These are phyloP conservation scores for Crithidia bombi DNA, from an alignment of 208 protist species.

Conservation along the genomic window DNA sequence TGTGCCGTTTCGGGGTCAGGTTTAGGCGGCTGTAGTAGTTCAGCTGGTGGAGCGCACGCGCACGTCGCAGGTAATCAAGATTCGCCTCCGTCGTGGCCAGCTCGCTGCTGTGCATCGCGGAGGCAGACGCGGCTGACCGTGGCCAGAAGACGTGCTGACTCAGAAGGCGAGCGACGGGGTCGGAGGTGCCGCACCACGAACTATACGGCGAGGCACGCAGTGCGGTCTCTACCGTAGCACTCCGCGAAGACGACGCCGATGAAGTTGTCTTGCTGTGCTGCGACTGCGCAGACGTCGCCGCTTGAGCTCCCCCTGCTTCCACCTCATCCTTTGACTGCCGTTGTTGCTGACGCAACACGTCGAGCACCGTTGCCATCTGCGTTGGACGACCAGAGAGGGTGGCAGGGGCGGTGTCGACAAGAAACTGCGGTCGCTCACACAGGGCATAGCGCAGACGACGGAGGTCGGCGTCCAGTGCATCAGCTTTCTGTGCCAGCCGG, in stretches of 20 bases:
- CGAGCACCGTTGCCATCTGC: constrained; percentile 43
- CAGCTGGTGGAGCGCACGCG: constrained; percentile 57
- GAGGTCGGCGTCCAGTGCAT: constrained; percentile 69
- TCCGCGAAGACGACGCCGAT: not conserved
- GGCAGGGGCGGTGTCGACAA: constrained; percentile 47
- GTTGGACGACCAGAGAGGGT: constrained; percentile 55
- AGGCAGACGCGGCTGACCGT: not conserved
- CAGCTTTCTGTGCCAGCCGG: constrained; percentile 58
- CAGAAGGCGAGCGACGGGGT: constrained; percentile 14
- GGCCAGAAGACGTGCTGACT: constrained; percentile 15
- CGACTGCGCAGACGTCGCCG: not conserved
- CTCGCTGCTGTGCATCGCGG: constrained; percentile 9
- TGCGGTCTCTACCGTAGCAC: constrained; percentile 10
- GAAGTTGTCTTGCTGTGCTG: constrained; percentile 4
- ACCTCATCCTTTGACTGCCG: not conserved
- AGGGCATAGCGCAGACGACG: constrained; percentile 61
- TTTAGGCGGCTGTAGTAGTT: constrained; percentile 86
- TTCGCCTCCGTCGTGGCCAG: constrained; percentile 49
- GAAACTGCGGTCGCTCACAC: constrained; percentile 61
- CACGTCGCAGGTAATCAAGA: constrained; percentile 72
- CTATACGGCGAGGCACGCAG: constrained; percentile 26
- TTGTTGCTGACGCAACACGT: not conserved
- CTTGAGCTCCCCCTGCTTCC: not conserved
- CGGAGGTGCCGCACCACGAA: constrained; percentile 16
- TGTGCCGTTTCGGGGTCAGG: constrained; percentile 75